phyloP scores from a whole-genome alignment of 352 stramenopile species.

The Peronospora farinosa region DNA sequence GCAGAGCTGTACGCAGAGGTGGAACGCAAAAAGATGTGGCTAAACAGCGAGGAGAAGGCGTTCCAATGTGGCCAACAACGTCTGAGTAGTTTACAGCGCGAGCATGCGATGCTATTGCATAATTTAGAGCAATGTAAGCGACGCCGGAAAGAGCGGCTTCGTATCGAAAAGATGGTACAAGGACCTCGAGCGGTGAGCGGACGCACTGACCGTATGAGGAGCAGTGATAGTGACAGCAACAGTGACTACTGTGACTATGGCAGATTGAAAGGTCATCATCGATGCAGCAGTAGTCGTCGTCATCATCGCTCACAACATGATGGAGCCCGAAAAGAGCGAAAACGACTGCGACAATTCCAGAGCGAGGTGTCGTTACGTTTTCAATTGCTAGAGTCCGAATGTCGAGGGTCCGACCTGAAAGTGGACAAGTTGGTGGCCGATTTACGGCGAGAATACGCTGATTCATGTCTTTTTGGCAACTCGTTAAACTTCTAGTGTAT shows the following conservation, averaged over 20 bases:
- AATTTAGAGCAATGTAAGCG: constrained; percentile 36
- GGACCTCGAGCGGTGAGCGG: constrained; percentile 12
- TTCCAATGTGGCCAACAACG: constrained; percentile 26
- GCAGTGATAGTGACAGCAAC: constrained; percentile 7
- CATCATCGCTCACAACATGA: constrained; percentile 11
- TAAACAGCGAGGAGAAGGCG: constrained; percentile 32
- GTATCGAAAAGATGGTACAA: constrained; percentile 31
- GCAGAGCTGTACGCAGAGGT: constrained; percentile 21
- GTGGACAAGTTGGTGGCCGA: constrained; percentile 46
- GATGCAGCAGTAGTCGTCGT: constrained; percentile 8
- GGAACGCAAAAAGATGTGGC: constrained; percentile 33
- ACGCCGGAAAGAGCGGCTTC: constrained; percentile 28
- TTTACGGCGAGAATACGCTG: constrained; percentile 55
- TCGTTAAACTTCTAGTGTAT: constrained; percentile 23
- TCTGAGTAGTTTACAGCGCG: constrained; percentile 27
- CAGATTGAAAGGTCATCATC: constrained; percentile 2
- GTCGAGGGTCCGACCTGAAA: constrained; percentile 44
- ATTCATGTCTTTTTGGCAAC: constrained; percentile 58
- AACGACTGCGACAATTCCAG: constrained; percentile 35
- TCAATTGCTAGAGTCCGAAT: constrained; percentile 57
- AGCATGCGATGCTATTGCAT: constrained; percentile 36
- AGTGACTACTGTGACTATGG: constrained; percentile 14
- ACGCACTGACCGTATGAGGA: constrained; percentile 9
- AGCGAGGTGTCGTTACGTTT: constrained; percentile 47
- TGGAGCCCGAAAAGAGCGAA: constrained; percentile 38